Conservation (phyloP, 768 basidiomycete species). For the Suillus americanus region DNA sequence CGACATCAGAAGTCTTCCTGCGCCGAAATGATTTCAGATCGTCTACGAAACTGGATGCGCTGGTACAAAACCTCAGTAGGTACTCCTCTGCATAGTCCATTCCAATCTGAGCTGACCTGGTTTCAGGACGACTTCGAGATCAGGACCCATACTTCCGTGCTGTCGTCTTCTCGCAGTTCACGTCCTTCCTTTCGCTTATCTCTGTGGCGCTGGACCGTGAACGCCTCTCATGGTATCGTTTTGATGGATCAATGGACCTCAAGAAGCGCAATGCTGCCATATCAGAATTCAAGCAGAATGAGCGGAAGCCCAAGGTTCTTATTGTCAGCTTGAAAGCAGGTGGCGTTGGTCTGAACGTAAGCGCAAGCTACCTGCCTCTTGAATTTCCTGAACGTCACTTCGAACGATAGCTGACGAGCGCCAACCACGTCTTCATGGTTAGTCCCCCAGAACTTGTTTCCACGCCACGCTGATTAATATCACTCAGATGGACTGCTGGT, state of each 20-base stretch:
- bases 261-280: constrained; percentile 77
- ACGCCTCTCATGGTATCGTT: constrained; percentile 66
- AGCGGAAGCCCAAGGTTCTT: constrained; percentile 71
- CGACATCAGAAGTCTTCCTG: constrained; percentile 50
- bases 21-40: constrained; percentile 83
- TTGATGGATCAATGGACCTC: constrained; percentile 92
- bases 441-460: constrained; percentile 9
- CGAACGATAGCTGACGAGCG: constrained; percentile 59
- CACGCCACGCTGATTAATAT: constrained; percentile 5
- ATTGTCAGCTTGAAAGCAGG: constrained; percentile 87
- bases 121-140: constrained; percentile 56
- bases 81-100: constrained; percentile 12
- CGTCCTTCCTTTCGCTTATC: constrained; percentile 83
- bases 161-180: constrained; percentile 90
- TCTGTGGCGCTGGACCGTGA: constrained; percentile 70
- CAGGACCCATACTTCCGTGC: constrained; percentile 79
- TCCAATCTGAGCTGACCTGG: background rate
- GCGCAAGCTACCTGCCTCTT: constrained; percentile 18
- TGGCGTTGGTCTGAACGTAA: constrained; percentile 85
- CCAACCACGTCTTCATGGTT: constrained; percentile 88
- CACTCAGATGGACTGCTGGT: constrained; percentile 87
- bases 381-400: constrained; percentile 8
- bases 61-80: constrained; percentile 70
- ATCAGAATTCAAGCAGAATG: constrained; percentile 69
- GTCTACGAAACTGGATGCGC: constrained; percentile 88